Evolutionary conservation across 305 asterid genomes (phyloP).

Genomic region (Salvia sclarea): DNA sequence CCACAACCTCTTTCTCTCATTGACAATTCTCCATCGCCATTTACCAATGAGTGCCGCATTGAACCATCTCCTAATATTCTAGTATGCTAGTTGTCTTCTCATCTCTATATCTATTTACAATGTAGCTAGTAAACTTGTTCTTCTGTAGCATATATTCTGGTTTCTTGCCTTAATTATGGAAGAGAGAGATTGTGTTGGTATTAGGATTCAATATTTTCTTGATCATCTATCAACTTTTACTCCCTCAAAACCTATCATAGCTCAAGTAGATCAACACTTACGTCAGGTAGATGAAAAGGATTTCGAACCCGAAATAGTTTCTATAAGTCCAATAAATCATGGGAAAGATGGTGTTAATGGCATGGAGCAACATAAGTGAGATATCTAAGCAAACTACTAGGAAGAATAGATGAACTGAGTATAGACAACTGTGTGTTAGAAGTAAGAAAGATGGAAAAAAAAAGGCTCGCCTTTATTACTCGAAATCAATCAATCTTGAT

Average conservation of each 20-base stretch:
- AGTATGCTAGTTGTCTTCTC: too few relatives aligned
- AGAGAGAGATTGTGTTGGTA: conserved; percentile 5
- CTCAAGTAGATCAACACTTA: conserved; percentile 8
- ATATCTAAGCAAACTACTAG: conserved; percentile 10
- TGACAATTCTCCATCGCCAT: too few relatives aligned
- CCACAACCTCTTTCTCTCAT: too few relatives aligned
- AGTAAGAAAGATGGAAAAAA: too few relatives aligned
- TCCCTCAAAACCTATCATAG: too few relatives aligned
- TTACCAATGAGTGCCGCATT: too few relatives aligned
- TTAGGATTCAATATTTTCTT: not conserved
- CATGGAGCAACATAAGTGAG: conserved; percentile 28
- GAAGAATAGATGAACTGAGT: conserved; percentile 3
- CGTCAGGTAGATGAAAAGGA: not conserved
- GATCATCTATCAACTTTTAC: not conserved
- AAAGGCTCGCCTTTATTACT: too few relatives aligned
- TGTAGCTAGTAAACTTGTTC: too few relatives aligned
- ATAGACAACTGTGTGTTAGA: too few relatives aligned
- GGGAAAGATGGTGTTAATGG: not conserved
- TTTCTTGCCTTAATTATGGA: not conserved
- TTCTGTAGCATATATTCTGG: not conserved
- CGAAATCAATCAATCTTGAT: conserved; percentile 1
- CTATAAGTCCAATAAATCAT: conserved; percentile 27
- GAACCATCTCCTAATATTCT: too few relatives aligned
- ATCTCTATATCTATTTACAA: too few relatives aligned
- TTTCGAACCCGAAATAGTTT: conserved; percentile 24